Conservation (phyloP, 2,329 filamentous ascomycete genomes). For the Neopestalotiopsis sp. region DNA sequence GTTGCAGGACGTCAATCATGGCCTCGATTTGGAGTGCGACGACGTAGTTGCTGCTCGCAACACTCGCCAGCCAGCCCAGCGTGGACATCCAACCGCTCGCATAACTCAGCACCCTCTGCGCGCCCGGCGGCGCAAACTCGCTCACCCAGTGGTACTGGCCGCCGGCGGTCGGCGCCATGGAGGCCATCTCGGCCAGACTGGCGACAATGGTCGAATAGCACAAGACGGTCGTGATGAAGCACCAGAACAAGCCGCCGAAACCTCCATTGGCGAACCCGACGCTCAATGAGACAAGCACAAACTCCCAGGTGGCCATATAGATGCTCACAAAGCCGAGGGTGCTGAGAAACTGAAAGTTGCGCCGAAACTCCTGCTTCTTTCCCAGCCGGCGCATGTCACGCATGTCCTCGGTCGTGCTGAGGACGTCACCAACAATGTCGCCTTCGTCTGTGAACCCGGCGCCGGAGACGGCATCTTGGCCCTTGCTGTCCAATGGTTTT, state of each 20-base stretch:
- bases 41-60: conserved; percentile 22
- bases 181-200: conserved; percentile 22
- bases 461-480: neutral
- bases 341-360: conserved; percentile 21
- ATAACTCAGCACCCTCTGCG: conserved; percentile 20
- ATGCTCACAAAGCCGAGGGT: conserved; percentile 30
- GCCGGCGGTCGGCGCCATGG: conserved; percentile 19
- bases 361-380: conserved; percentile 24
- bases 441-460: neutral
- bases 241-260: conserved; percentile 31
- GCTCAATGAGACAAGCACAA: conserved; percentile 25
- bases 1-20: conserved; percentile 19
- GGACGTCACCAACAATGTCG: neutral
- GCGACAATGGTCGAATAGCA: conserved; percentile 25
- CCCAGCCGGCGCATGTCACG: conserved; percentile 19
- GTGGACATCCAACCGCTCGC: conserved; percentile 21
- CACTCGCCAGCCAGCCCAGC: conserved; percentile 19
- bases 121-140: conserved; percentile 16
- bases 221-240: conserved; percentile 24
- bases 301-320: conserved; percentile 33
- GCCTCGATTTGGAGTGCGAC: conserved; percentile 18
- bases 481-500: neutral
- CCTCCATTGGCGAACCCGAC: conserved; percentile 25
- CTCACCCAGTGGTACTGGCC: conserved; percentile 21
- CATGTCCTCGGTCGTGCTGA: neutral